Conservation (phyloP, 1,284 basidiomycete species). For the Trichosporon faecale region DNA sequence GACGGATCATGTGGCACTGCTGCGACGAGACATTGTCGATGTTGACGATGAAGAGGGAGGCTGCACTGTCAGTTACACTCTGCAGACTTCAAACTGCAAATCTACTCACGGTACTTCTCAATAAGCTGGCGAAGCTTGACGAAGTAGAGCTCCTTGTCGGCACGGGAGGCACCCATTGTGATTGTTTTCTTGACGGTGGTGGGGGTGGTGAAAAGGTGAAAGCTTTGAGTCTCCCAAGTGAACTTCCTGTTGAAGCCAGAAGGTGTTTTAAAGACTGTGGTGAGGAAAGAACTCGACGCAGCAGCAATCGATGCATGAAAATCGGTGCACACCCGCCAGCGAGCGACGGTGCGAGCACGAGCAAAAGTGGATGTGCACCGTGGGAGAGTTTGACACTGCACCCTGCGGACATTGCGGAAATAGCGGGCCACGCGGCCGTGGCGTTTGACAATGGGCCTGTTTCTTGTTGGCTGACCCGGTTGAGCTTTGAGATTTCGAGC, state of each 20-base stretch:
- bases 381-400: constrained; percentile 14
- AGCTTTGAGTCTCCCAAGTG: constrained; percentile 50
- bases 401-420: constrained; percentile 6
- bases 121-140: constrained; percentile 90
- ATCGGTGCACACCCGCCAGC: background rate
- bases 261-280: constrained; percentile 53
- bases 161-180: constrained; percentile 86
- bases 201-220: constrained; percentile 16
- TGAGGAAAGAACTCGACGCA: constrained; percentile 22
- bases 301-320: constrained; percentile 3
- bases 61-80: constrained; percentile 53
- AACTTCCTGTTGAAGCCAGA: constrained; percentile 46
- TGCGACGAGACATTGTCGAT: constrained; percentile 99
- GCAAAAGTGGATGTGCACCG: background rate
- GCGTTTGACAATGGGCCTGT: background rate
- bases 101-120: constrained; percentile 76
- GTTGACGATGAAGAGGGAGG: constrained; percentile 98
- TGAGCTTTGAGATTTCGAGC: background rate
- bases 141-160: constrained; percentile 93
- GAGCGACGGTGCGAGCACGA: background rate
- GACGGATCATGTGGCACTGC: constrained; percentile 82
- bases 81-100: background rate
- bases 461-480: background rate
- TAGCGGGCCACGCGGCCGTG: background rate
- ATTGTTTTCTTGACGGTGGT: constrained; percentile 31